phyloP scores from a whole-genome alignment of 2,329 filamentous ascomycete genomes.

The Xylaria sp. region DNA sequence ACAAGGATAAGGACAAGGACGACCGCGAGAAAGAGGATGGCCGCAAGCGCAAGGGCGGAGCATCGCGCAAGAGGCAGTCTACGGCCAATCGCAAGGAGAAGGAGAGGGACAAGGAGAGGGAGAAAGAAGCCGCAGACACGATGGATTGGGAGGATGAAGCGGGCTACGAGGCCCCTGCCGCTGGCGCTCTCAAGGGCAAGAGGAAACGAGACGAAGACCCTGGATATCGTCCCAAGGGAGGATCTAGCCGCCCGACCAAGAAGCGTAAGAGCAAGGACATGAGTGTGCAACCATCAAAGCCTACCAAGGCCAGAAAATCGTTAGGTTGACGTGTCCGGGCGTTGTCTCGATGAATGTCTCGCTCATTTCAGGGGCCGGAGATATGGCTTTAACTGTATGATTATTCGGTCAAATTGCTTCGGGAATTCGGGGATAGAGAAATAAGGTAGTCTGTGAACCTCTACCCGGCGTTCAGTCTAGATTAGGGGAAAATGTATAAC shows the following conservation, averaged over 20 bases:
- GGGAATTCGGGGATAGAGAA: slow-evolving; percentile 9
- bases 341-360: background rate
- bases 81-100: slow-evolving; percentile 49
- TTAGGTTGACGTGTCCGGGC: slow-evolving; percentile 7
- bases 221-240: slow-evolving; percentile 69
- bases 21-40: slow-evolving; percentile 52
- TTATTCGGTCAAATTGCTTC: slow-evolving; percentile 20
- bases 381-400: slow-evolving; percentile 22
- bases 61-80: slow-evolving; percentile 55
- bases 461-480: slow-evolving; percentile 32
- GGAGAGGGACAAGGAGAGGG: slow-evolving; percentile 41
- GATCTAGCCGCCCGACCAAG: slow-evolving; percentile 64
- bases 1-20: slow-evolving; percentile 56
- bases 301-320: slow-evolving; percentile 43
- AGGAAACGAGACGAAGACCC: slow-evolving; percentile 68
- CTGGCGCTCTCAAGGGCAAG: slow-evolving; percentile 60
- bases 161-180: slow-evolving; percentile 50
- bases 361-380: background rate
- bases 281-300: slow-evolving; percentile 35
- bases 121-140: slow-evolving; percentile 50
- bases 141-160: slow-evolving; percentile 56
- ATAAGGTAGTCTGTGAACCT: slow-evolving; percentile 10
- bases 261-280: slow-evolving; percentile 66
- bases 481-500: slow-evolving; percentile 34
- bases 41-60: slow-evolving; percentile 49